Evolutionary conservation across 2,329 filamentous ascomycete species (phyloP).

Genomic region (Xylariaceae sp.): DNA sequence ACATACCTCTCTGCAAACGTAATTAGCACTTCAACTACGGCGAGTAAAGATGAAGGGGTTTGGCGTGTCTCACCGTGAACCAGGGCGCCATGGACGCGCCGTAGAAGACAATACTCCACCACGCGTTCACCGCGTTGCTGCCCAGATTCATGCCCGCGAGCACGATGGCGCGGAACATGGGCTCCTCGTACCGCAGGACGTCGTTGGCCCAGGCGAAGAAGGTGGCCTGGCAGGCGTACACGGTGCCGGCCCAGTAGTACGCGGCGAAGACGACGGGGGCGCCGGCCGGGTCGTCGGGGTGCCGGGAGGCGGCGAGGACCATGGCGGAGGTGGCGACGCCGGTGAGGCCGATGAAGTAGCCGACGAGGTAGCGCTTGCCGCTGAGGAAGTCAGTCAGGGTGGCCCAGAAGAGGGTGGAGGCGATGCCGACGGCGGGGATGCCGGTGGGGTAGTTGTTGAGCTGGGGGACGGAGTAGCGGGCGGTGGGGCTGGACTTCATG

Average conservation of each 20-base stretch:
- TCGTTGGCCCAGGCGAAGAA: constrained; percentile 77
- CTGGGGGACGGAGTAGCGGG: constrained; percentile 40
- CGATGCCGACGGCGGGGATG: constrained; percentile 52
- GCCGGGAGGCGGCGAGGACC: constrained; percentile 49
- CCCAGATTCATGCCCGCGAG: constrained; percentile 69
- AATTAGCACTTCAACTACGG: not conserved
- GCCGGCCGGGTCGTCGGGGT: constrained; percentile 33
- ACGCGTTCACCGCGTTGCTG: constrained; percentile 65
- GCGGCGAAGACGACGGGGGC: constrained; percentile 57
- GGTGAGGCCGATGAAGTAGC: constrained; percentile 62
- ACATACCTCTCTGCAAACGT: constrained; percentile 57
- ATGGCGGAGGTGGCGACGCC: constrained; percentile 59
- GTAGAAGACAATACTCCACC: constrained; percentile 72
- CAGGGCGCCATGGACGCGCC: constrained; percentile 61
- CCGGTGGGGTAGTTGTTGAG: constrained; percentile 55
- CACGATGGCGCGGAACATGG: constrained; percentile 60
- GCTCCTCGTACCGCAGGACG: constrained; percentile 59
- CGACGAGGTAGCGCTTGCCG: constrained; percentile 61
- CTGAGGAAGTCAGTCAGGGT: constrained; percentile 61
- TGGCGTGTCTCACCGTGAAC: constrained; percentile 52
- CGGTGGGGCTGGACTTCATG: constrained; percentile 43
- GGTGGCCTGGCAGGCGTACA: constrained; percentile 69
- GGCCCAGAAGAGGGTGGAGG: constrained; percentile 64
- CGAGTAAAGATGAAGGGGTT: not conserved
- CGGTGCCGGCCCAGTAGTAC: constrained; percentile 66